Base-by-base conservation (phyloP, 1,284 basidiomycete genomes). In the Inonotus hispidus region DNA sequence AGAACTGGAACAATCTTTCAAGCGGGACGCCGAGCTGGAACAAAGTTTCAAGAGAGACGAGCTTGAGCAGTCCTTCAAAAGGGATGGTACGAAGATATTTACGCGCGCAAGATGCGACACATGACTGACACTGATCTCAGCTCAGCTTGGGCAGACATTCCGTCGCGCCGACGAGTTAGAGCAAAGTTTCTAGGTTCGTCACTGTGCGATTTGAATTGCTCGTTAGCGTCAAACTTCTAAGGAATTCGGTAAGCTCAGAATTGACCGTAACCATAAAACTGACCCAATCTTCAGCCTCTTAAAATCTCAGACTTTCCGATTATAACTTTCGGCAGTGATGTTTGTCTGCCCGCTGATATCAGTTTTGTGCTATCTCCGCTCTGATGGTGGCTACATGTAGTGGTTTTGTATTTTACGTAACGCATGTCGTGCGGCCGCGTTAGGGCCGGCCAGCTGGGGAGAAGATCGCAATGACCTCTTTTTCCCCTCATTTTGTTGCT, bases 51-150 rank as follows among this genome's bases (percentile, higher is more conserved):
- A 58, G 21, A 39, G 41, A 11, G 43, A 37, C 35, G 56, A 58
- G 3, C 56, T 58, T 16, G 56, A 35, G n/a, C n/a, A 19, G 27
- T 58, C 56, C n/a, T 58, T 58, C 35, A 58, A 49, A 29, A 41
- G 56, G 10, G 56, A 49, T 35, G 47, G 29, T 21, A 37, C 13
- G 41, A 14, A 7, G 16, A 16, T n/a, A 14, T n/a, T n/a, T 43
- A 2, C 7, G 41, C 7, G 41, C n/a, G 41, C 32, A 32, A 32
- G 8, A 32, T 43, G 2, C 16, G 16, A 7, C 41, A 5, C n/a
- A 21, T n/a, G 16, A 16, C 41, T 43, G 16, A 43, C 16, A 14
- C n/a, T 43, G 32, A 54, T 11, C 23, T 39, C 19, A 35, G 53
- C 21, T n/a, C 27, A 54, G 38, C 29, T 54, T 29, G 53, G 35